Percentiles rank a stretch among this genome's conserved stretches.
Conservation (phyloP, 768 basidiomycete species). For the Suillus ampliporus region DNA sequence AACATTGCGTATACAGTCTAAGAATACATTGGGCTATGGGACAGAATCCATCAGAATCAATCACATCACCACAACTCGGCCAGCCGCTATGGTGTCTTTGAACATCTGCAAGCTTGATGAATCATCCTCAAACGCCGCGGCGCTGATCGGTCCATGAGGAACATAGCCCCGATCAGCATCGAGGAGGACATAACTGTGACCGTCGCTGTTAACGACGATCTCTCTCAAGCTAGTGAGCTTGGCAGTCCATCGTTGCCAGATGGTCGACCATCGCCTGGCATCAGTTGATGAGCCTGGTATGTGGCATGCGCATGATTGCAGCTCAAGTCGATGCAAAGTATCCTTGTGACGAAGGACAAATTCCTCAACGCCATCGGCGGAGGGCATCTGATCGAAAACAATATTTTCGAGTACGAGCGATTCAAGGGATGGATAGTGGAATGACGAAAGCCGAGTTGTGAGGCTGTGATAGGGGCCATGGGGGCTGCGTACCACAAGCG, state of each 20-base stretch:
- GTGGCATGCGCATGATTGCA: conserved; percentile 32
- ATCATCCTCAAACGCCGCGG: neutral
- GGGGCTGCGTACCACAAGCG: conserved; percentile 33
- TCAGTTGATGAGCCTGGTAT: conserved; percentile 16
- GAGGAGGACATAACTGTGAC: conserved; percentile 31
- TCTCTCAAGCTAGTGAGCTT: conserved; percentile 30
- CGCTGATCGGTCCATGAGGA: conserved; percentile 20
- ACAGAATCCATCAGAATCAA: neutral
- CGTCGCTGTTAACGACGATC: conserved; percentile 19
- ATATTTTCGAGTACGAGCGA: conserved; percentile 35
- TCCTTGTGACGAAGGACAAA: conserved; percentile 37
- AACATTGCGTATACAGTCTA: neutral
- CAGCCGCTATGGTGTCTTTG: neutral
- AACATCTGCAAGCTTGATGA: neutral
- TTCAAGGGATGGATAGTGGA: conserved; percentile 32
- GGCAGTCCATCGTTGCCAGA: conserved; percentile 28
- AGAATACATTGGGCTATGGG: neutral
- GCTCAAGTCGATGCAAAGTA: conserved; percentile 28
- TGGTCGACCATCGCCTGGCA: conserved; percentile 30
- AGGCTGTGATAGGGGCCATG: conserved; percentile 34
- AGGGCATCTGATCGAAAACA: conserved; percentile 29
- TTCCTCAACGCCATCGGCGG: conserved; percentile 32
- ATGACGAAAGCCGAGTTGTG: conserved; percentile 25
- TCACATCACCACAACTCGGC: neutral
- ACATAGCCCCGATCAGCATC: conserved; percentile 28